Conservation (phyloP, 2,329 filamentous ascomycete genomes). For the Elsinoe ampelina region DNA sequence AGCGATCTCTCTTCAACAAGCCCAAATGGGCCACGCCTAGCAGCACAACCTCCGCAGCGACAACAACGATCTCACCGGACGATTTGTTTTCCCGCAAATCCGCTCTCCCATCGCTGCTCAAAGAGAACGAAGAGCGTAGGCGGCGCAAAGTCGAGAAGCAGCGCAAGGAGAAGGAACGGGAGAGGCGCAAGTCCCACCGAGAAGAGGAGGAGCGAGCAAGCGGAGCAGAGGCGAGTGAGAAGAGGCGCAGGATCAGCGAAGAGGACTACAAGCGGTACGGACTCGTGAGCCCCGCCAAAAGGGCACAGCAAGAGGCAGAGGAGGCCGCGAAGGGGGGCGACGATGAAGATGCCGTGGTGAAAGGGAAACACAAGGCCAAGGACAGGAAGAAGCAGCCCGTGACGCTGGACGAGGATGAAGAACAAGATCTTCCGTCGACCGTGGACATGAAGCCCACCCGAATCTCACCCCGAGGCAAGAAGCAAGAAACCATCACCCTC, state of each 20-base stretch:
- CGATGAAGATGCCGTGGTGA: background rate
- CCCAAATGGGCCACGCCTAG: slow-evolving; percentile 13
- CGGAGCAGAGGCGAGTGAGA: slow-evolving; percentile 18
- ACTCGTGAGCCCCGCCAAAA: slow-evolving; percentile 11
- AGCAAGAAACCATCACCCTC: slow-evolving; percentile 10
- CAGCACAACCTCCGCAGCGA: background rate
- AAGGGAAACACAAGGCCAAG: background rate
- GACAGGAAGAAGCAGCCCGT: background rate
- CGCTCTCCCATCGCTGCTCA: slow-evolving; percentile 22
- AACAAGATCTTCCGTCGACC: background rate
- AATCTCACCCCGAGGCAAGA: background rate
- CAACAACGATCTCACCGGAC: background rate
- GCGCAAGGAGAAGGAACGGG: slow-evolving; percentile 23
- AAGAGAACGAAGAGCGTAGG: slow-evolving; percentile 27
- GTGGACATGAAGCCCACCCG: too few relatives aligned
- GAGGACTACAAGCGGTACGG: background rate
- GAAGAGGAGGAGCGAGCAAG: slow-evolving; percentile 22
- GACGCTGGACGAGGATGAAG: background rate
- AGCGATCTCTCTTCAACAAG: slow-evolving; percentile 15
- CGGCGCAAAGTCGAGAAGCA: slow-evolving; percentile 23
- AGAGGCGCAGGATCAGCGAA: slow-evolving; percentile 13
- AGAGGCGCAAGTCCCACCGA: slow-evolving; percentile 26
- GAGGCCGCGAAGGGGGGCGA: background rate
- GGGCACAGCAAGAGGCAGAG: background rate
- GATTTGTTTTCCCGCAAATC: slow-evolving; percentile 14